Evolutionary conservation across 805 yeast species (phyloP), one percentile per base, ranked within the genome.

Genomic region (Jamesozyma piceae): DNA sequence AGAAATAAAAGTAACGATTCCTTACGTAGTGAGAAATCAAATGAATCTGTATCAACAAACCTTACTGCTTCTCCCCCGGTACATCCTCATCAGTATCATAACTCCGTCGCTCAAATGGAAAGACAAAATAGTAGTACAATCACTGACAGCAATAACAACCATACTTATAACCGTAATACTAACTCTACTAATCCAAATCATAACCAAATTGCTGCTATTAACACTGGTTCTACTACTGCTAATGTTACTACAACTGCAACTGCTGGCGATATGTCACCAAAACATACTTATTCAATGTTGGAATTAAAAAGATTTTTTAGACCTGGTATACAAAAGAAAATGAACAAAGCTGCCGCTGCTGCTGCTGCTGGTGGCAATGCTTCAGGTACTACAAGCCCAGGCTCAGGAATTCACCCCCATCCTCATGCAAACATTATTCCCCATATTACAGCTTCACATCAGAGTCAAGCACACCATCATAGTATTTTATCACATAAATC

Each of bases 221-320:
- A n/a, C n/a, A n/a, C n/a, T n/a, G n/a, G n/a, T n/a, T n/a, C n/a
- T n/a, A n/a, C n/a, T n/a, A n/a, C n/a, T n/a, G n/a, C n/a, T n/a
- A n/a, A n/a, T n/a, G n/a, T n/a, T n/a, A n/a, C n/a, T n/a, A n/a
- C n/a, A n/a, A 21, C 27, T n/a, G 29, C 14, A 19, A 6, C 15
- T 3, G 13, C 8, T 8, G 14, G 27, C 11, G 31, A 18, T 13
- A 19, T 42, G 1, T 42, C 53, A 5, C 52, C 55, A 10, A 49
- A 50, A 34, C 35, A 43, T 22, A 43, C 55, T 8, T 46, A 49
- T 42, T 76, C 85, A 18, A 78, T 80, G 82, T 77, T 73, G 24
- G 87, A 80, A 49, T 64, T 81, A 60, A 81, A 80, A 54, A 69
- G 82, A 51, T 80, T 81, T 50, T 80, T 81, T 58, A 74, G 82